These are phyloP conservation scores for Sinapis alba DNA, from an alignment of 441 rosid genomes.

Conservation along the genomic window DNA sequence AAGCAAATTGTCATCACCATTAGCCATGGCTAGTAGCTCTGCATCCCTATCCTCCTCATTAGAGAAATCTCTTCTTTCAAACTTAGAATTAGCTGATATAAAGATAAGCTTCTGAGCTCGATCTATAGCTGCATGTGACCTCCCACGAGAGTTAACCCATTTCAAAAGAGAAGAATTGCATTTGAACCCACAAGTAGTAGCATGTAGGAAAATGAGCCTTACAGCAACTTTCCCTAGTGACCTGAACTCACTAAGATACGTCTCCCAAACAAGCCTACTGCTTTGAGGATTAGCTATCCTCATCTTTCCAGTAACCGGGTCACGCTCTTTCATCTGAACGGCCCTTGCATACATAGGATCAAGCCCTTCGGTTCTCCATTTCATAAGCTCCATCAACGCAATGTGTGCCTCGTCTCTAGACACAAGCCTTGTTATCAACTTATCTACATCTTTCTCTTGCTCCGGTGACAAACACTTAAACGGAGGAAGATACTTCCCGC, in stretches of 20 bases:
- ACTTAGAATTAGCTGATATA: slow-evolving; percentile 83
- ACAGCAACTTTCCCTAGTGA: slow-evolving; percentile 94
- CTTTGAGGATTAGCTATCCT: slow-evolving; percentile 85
- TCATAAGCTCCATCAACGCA: slow-evolving; percentile 97
- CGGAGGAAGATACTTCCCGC: slow-evolving; percentile 94
- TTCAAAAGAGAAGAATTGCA: slow-evolving; percentile 80
- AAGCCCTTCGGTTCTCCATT: slow-evolving; percentile 97
- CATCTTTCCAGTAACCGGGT: slow-evolving; percentile 89
- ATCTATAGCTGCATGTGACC: slow-evolving; percentile 64
- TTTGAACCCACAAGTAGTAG: slow-evolving; percentile 84
- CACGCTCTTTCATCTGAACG: slow-evolving; percentile 94
- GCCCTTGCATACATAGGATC: slow-evolving; percentile 92
- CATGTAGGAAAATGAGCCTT: slow-evolving; percentile 93
- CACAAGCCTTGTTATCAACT: slow-evolving; percentile 91
- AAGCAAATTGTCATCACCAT: slow-evolving; percentile 86
- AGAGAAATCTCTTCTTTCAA: slow-evolving; percentile 76
- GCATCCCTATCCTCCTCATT: slow-evolving; percentile 89
- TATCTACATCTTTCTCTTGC: slow-evolving; percentile 97
- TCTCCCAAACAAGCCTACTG: slow-evolving; percentile 98
- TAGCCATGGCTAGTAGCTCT: slow-evolving; percentile 75
- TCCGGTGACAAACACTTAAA: slow-evolving; percentile 76
- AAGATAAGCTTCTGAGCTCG: slow-evolving; percentile 85
- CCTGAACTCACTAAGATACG: slow-evolving; percentile 86
- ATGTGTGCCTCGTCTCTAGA: slow-evolving; percentile 93
- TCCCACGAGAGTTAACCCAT: slow-evolving; percentile 72